Percentiles rank a stretch among this genome's conserved stretches.
These are phyloP conservation scores for Lachnum nothofagi DNA, from an alignment of 2,329 filamentous ascomycete genomes.

Conservation along the genomic window DNA sequence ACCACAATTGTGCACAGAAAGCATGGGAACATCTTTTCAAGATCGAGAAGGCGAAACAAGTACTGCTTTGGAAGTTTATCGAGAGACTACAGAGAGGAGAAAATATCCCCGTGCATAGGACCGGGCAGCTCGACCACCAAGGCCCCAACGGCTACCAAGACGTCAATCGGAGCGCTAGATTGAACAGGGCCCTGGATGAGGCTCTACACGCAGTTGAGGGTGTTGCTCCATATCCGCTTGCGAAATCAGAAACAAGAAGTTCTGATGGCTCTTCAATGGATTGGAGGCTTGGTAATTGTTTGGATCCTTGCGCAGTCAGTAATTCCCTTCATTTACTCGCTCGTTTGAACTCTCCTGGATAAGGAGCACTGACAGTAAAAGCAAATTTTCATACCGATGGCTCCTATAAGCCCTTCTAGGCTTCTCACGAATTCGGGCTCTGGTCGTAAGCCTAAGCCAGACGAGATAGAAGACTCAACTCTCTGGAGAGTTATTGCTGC, in stretches of 20 bases:
- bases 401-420: not conserved
- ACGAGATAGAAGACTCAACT: not conserved
- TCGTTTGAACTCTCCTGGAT: not conserved
- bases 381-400: not conserved
- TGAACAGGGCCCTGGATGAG: not conserved
- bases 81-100: slow-evolving; percentile 3
- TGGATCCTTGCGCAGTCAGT: not conserved
- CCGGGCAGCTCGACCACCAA: not conserved
- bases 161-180: not conserved
- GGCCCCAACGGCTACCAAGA: not conserved
- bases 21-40: slow-evolving; percentile 3
- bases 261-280: not conserved
- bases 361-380: not conserved
- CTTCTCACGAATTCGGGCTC: not conserved
- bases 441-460: not conserved
- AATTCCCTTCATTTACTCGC: not conserved
- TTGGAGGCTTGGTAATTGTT: not conserved
- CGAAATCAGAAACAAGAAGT: not conserved
- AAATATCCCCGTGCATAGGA: not conserved
- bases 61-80: slow-evolving; percentile 15
- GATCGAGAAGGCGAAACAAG: slow-evolving; percentile 8
- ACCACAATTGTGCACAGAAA: slow-evolving; percentile 1
- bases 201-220: not conserved
- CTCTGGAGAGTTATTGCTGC: not conserved
- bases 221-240: not conserved